Conservation (phyloP, 148 eudicot genomes). For the Fagopyrum homotropicum region DNA sequence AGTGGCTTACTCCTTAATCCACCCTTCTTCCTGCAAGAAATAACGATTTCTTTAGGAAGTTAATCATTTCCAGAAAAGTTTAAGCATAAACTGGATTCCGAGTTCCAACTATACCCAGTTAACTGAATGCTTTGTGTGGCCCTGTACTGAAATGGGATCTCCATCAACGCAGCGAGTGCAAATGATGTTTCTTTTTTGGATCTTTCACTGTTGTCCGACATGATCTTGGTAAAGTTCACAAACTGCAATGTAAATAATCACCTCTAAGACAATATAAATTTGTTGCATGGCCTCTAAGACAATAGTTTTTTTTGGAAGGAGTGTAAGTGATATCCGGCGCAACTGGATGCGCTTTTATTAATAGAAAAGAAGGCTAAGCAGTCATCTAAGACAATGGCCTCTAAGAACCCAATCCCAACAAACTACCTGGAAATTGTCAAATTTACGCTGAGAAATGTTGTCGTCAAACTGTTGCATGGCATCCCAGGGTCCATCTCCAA, state of each 20-base stretch:
- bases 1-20: constrained; percentile 31
- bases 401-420: not conserved
- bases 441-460: constrained; percentile 65
- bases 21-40: constrained; percentile 21
- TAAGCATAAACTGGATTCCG: not conserved
- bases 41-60: not conserved
- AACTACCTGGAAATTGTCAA: constrained; percentile 82
- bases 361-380: too few relatives aligned
- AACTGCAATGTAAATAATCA: constrained; percentile 32
- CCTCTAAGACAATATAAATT: not conserved
- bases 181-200: constrained; percentile 69
- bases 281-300: not conserved
- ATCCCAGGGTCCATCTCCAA: constrained; percentile 94
- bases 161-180: constrained; percentile 86
- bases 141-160: constrained; percentile 70
- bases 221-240: constrained; percentile 71
- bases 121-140: constrained; percentile 46
- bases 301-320: not conserved
- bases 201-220: constrained; percentile 44
- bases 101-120: constrained; percentile 27
- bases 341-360: too few relatives aligned
- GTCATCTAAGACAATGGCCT: too few relatives aligned
- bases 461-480: constrained; percentile 73
- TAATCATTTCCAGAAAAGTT: not conserved
- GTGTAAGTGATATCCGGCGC: too few relatives aligned